Evolutionary conservation across 1,284 basidiomycete species (phyloP), one percentile per base, ranked within the genome.

Genomic region (Rhodotorula sp.): DNA sequence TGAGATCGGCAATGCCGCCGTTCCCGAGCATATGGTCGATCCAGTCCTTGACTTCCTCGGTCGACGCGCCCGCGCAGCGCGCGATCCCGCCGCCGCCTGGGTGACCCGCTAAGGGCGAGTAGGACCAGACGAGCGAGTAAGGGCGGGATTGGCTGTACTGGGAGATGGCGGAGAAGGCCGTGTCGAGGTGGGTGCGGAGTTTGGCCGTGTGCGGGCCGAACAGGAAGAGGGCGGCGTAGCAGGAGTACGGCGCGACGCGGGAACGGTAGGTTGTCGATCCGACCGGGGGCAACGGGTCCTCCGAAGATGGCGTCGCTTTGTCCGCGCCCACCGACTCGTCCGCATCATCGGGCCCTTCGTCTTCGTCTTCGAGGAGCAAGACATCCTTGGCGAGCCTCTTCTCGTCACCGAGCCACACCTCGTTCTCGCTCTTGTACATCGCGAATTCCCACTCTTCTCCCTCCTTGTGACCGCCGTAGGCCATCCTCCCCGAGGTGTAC

Each of bases 391-490:
- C 90, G 39, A 93, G 80, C 62, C 88, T 84, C 83, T 2, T 85
- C 29, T 29, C 29, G 87, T 4, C 85, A 2, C 49, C 87, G 3
- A 91, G 79, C 77, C 88, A 87, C 29, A 98, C 83, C 80, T 97
- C 93, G 81, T 97, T 97, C 58, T 87, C 83, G 77, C 90, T 94
- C 78, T 89, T 87, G 80, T 97, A 98, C 69, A 86, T 84, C 56
- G 89, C 86, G 81, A 98, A 97, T 2, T 83, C 87, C 96, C 96
- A 99, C 63, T 91, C 87, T 80, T 99, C 96, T 23, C 65, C 58
- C 29, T 31, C 23, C 48, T 29, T 51, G 7, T 58, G 39, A 43
- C 10, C 56, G 14, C 51, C 68, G 62, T 69, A 63, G 12, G 48
- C 59, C 64, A 72, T 72, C 46, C 94, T 87, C 12, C 94, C 94